phyloP scores from a whole-genome alignment of 176 grass and related monocot species.

The Pontederia crassipes region DNA sequence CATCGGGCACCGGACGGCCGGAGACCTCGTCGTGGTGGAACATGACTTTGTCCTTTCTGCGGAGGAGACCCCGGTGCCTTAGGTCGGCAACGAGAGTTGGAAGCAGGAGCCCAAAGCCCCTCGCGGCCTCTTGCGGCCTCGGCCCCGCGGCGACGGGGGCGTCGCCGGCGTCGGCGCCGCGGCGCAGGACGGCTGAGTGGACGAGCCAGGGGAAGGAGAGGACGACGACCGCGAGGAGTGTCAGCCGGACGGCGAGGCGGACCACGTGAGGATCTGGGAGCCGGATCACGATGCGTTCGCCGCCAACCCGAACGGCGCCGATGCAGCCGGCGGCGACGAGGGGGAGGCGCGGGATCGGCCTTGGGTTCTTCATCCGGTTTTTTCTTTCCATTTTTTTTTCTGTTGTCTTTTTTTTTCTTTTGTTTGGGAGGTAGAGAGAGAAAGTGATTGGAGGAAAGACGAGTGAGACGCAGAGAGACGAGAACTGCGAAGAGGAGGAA shows the following conservation, averaged over 20 bases:
- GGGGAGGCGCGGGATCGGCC: too few species aligned
- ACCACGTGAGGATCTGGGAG: too few species aligned
- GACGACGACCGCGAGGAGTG: too few species aligned
- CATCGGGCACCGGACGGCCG: conserved; percentile 6
- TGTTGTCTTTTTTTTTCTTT: neutral
- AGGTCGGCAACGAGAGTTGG: conserved; percentile 21
- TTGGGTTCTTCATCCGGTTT: too few species aligned
- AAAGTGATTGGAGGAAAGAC: neutral
- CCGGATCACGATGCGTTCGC: too few species aligned
- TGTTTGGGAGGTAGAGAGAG: neutral
- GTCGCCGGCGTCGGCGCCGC: too few species aligned
- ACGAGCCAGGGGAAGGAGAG: too few species aligned
- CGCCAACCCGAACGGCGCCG: too few species aligned
- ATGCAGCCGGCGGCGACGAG: too few species aligned
- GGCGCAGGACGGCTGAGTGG: too few species aligned
- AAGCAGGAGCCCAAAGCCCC: neutral
- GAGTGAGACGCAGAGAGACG: conserved; percentile 5
- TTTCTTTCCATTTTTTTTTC: neutral
- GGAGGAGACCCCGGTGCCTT: conserved; percentile 22
- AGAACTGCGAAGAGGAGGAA: neutral
- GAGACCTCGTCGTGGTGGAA: conserved; percentile 25
- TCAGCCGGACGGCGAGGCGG: too few species aligned
- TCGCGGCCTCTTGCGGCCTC: neutral
- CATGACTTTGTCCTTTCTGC: conserved; percentile 1
- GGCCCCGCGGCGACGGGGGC: neutral